Percentiles rank a stretch among this genome's conserved stretches.
phyloP scores from a whole-genome alignment of 164 flowering plant genomes.

The Annona cherimola region DNA sequence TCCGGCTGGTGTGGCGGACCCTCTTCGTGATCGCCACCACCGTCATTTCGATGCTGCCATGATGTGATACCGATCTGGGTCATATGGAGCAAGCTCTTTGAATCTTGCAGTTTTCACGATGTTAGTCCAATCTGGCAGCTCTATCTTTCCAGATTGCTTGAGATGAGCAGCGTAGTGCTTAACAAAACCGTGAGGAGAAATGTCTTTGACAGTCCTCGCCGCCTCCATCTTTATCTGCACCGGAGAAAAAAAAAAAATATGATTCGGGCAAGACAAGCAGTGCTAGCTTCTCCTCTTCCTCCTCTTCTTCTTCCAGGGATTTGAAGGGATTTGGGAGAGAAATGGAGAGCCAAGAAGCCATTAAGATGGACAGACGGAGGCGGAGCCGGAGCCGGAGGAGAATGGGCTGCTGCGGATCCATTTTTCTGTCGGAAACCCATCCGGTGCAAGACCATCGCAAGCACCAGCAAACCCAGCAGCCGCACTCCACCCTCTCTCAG shows the following conservation, averaged over 20 bases:
- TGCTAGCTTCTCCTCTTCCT: too few species aligned
- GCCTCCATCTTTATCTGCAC: conserved; percentile 37
- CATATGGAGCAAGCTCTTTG: conserved; percentile 93
- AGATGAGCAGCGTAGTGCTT: conserved; percentile 65
- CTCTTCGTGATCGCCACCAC: conserved; percentile 52
- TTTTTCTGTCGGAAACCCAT: too few species aligned
- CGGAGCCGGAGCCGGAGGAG: too few species aligned
- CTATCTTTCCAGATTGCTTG: conserved; percentile 77
- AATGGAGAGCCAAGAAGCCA: too few species aligned
- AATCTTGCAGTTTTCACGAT: conserved; percentile 74
- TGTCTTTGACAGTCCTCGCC: conserved; percentile 55
- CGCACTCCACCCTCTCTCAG: too few species aligned
- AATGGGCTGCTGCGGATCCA: too few species aligned
- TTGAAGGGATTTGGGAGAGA: too few species aligned
- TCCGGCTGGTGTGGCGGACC: conserved; percentile 56
- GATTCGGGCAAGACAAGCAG: too few species aligned
- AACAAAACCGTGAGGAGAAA: conserved; percentile 67
- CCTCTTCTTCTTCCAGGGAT: too few species aligned
- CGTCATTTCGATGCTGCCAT: conserved; percentile 72
- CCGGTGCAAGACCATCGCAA: too few species aligned
- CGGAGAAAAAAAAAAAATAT: neutral
- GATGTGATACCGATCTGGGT: conserved; percentile 82
- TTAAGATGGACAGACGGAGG: too few species aligned
- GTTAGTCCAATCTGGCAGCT: conserved; percentile 84
- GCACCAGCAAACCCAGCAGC: too few species aligned